phyloP scores from a whole-genome alignment of 2,329 filamentous ascomycete species.

The Coniella vitis region DNA sequence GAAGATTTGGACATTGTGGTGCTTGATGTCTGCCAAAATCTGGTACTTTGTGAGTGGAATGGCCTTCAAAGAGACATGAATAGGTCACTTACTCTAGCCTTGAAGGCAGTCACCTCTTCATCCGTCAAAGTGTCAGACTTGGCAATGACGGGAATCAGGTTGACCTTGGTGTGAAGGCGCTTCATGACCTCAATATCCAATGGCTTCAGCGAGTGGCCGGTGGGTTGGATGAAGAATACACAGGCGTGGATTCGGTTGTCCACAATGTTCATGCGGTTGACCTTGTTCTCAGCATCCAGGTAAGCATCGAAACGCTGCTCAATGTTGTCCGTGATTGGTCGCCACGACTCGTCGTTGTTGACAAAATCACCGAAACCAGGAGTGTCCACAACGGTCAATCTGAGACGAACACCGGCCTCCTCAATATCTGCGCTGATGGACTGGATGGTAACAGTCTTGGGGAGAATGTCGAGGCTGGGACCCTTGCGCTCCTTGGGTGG shows the following conservation, averaged over 20 bases:
- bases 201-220: conserved; percentile 95
- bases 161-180: conserved; percentile 99
- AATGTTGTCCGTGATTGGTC: conserved; percentile 98
- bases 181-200: conserved; percentile 99
- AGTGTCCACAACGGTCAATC: conserved; percentile 94
- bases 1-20: conserved; percentile 98
- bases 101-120: conserved; percentile 90
- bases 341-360: conserved; percentile 99
- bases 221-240: conserved; percentile 99
- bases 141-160: conserved; percentile 97
- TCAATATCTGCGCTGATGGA: conserved; percentile 96
- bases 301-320: conserved; percentile 98
- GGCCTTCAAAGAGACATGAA: not conserved
- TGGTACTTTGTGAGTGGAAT: conserved; percentile 31
- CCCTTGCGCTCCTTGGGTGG: conserved; percentile 98
- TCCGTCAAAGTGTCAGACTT: conserved; percentile 98
- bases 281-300: conserved; percentile 98
- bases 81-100: conserved; percentile 71
- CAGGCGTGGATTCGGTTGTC: conserved; percentile 99
- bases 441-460: conserved; percentile 94
- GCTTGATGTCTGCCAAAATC: conserved; percentile 95
- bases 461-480: conserved; percentile 94
- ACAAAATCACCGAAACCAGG: conserved; percentile 98
- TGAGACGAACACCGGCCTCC: conserved; percentile 94
- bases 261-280: conserved; percentile 99